Evolutionary conservation across 768 basidiomycete species (phyloP).

Genomic region (Clathrus columnatus): DNA sequence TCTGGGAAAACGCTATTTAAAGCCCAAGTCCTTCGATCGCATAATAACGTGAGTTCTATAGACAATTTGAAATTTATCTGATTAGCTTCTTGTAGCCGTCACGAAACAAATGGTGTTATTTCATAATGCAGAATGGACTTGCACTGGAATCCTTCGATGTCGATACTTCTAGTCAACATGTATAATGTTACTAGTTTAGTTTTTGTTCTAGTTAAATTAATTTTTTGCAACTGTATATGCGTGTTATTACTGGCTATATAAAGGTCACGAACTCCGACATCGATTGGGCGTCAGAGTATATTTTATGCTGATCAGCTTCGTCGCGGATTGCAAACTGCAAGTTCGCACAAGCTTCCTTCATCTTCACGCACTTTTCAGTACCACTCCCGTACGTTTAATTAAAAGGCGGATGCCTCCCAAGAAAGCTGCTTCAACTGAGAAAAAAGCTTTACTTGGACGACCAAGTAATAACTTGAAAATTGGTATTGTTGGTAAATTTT

Average conservation of each 20-base stretch:
- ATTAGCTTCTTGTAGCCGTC: not conserved
- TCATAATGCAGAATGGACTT: not conserved
- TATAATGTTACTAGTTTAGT: too few species aligned
- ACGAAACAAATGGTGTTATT: not conserved
- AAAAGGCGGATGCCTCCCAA: conserved; percentile 87
- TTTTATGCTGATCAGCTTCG: conserved; percentile 8
- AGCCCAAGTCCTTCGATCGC: conserved; percentile 37
- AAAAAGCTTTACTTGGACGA: conserved; percentile 80
- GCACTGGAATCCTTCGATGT: not conserved
- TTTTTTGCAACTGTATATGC: too few species aligned
- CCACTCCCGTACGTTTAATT: conserved; percentile 27
- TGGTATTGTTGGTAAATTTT: conserved; percentile 88
- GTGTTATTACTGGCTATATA: too few species aligned
- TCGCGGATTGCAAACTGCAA: not conserved
- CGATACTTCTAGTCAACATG: not conserved
- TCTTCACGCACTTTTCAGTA: conserved; percentile 25
- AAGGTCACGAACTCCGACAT: conserved; percentile 10
- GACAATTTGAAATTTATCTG: not conserved
- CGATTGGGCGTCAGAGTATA: conserved; percentile 3
- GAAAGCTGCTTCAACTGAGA: conserved; percentile 68
- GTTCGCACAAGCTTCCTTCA: conserved; percentile 10
- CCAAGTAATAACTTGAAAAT: conserved; percentile 97
- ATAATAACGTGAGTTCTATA: conserved; percentile 26
- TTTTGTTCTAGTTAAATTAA: too few species aligned
- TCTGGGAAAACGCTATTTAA: conserved; percentile 21